These are phyloP conservation scores for Casaregolazyma suthepensis DNA, from an alignment of 1,139 yeast species.

Conservation along the genomic window DNA sequence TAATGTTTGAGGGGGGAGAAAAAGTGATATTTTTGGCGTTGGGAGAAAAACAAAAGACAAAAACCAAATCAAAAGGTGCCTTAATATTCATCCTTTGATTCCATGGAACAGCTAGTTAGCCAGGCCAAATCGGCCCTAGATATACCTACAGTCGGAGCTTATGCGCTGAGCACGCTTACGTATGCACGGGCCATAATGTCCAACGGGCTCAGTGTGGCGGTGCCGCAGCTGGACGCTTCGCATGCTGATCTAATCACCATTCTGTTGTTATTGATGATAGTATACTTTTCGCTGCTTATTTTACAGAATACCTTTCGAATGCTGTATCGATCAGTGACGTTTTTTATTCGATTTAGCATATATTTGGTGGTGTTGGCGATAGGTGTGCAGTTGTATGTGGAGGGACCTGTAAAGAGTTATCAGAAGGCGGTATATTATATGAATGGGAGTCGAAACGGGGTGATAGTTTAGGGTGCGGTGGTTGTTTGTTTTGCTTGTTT, in stretches of 20 bases:
- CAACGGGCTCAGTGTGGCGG: conserved; percentile 4
- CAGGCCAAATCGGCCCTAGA: background rate
- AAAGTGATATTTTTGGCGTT: background rate
- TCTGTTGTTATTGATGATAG: conserved; percentile 21
- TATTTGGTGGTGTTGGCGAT: conserved; percentile 15
- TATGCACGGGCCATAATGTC: background rate
- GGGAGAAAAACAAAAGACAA: background rate
- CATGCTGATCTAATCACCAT: conserved; percentile 22
- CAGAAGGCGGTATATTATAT: conserved; percentile 1
- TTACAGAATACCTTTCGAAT: conserved; percentile 27
- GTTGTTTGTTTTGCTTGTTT: no score
- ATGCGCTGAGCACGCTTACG: background rate
- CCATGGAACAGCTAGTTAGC: background rate
- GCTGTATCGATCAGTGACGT: conserved; percentile 24
- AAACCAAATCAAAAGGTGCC: background rate
- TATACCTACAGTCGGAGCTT: background rate
- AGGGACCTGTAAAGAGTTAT: conserved; percentile 19
- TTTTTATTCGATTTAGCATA: conserved; percentile 19
- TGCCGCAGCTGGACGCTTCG: conserved; percentile 1
- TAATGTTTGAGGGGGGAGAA: background rate
- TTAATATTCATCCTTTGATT: background rate
- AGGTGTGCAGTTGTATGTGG: conserved; percentile 21
- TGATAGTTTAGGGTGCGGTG: no score
- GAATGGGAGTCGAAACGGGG: no score
- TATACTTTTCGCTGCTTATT: conserved; percentile 28